phyloP scores from a whole-genome alignment of 306 rosid genomes.

The Corylus avellana region DNA sequence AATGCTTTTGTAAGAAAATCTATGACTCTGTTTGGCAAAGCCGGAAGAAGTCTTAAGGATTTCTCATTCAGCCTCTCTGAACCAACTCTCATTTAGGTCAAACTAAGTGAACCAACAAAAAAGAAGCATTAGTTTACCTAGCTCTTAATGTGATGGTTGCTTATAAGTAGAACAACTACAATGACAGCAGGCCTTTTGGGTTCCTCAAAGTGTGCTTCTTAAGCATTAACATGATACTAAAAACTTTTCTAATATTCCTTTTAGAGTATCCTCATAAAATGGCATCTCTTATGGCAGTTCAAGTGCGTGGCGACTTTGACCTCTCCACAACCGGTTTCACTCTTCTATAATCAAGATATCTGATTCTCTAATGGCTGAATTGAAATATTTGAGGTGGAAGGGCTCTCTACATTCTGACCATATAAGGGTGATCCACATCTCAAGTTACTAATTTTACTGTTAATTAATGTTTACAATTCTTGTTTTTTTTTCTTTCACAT shows the following conservation, averaged over 20 bases:
- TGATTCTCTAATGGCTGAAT: slow-evolving; percentile 22
- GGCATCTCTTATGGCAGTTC: slow-evolving; percentile 55
- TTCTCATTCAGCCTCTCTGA: background rate
- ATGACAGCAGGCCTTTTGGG: background rate
- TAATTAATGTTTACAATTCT: slow-evolving; percentile 19
- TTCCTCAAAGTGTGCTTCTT: slow-evolving; percentile 9
- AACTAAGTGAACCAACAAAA: slow-evolving; percentile 9
- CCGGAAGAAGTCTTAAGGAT: too few species aligned
- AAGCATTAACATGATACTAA: slow-evolving; percentile 20
- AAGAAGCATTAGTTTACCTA: too few species aligned
- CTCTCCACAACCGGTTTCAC: slow-evolving; percentile 48
- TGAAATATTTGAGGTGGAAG: slow-evolving; percentile 8
- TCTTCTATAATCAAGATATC: slow-evolving; percentile 48
- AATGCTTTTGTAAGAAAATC: background rate
- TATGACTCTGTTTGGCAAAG: too few species aligned
- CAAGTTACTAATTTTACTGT: slow-evolving; percentile 18
- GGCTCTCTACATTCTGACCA: slow-evolving; percentile 19
- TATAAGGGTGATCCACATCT: slow-evolving; percentile 27
- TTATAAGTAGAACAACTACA: background rate
- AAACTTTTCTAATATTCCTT: background rate
- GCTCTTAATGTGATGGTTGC: background rate
- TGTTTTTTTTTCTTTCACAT: background rate
- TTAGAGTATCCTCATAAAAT: background rate
- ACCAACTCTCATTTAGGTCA: background rate
- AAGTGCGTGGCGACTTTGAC: slow-evolving; percentile 61